phyloP scores from a whole-genome alignment of 2,329 filamentous ascomycete genomes.

The Herpotrichia juniperi region DNA sequence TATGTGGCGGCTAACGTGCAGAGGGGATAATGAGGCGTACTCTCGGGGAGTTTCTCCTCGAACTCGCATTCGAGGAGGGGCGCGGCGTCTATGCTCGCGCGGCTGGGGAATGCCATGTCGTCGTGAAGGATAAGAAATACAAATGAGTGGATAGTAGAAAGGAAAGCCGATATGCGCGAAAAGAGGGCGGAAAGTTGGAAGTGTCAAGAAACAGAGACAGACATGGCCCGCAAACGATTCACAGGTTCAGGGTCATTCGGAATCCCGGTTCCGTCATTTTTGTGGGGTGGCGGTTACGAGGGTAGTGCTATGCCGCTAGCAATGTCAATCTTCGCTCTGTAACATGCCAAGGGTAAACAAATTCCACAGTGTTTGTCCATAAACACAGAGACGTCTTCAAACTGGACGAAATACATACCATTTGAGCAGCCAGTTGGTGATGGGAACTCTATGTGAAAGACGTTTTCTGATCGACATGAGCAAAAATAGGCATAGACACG shows the following conservation, averaged over 20 bases:
- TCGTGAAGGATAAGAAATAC: background rate
- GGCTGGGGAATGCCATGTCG: background rate
- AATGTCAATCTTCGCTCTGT: too few species aligned
- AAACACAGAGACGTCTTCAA: too few species aligned
- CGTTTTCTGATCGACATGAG: too few species aligned
- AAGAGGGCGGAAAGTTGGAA: background rate
- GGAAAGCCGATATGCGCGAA: background rate
- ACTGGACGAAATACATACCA: too few species aligned
- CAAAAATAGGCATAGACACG: too few species aligned
- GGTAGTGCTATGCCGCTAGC: background rate
- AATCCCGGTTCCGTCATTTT: background rate
- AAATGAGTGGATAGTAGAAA: background rate
- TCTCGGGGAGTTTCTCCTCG: background rate
- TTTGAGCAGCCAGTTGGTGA: too few species aligned
- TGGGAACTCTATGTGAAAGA: too few species aligned
- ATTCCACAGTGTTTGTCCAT: too few species aligned
- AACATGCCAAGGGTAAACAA: too few species aligned
- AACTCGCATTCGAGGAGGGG: background rate
- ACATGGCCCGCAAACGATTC: background rate
- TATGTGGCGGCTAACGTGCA: background rate
- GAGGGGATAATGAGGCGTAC: background rate
- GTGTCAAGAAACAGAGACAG: background rate
- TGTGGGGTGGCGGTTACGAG: too few species aligned
- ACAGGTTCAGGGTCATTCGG: background rate
- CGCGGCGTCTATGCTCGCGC: background rate